Evolutionary conservation across 805 yeast species (phyloP).

Genomic region (Yarrowia porcina): DNA sequence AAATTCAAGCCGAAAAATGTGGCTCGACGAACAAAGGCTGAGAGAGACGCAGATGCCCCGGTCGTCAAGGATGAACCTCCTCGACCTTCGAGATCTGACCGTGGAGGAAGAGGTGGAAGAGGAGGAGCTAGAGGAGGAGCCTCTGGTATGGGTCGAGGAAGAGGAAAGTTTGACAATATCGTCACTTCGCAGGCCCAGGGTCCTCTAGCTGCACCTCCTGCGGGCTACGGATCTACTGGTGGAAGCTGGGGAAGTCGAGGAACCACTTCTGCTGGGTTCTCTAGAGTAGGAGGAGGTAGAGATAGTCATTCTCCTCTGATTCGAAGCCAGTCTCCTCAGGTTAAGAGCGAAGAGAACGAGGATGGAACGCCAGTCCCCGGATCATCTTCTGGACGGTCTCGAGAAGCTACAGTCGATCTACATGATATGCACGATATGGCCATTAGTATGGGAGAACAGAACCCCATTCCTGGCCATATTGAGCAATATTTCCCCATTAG

Average conservation of each 20-base stretch:
- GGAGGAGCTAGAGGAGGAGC: slow-evolving; percentile 27
- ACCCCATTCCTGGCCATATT: slow-evolving; percentile 27
- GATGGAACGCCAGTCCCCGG: neutral
- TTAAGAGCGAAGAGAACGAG: slow-evolving; percentile 22
- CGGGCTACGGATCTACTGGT: slow-evolving; percentile 28
- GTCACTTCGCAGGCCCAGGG: slow-evolving; percentile 36
- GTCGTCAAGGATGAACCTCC: slow-evolving; percentile 30
- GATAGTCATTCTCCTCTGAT: slow-evolving; percentile 12
- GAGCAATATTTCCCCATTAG: slow-evolving; percentile 33
- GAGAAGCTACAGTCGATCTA: slow-evolving; percentile 6
- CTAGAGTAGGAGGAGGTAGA: slow-evolving; percentile 2
- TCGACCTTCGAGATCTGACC: neutral
- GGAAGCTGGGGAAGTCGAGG: slow-evolving; percentile 16
- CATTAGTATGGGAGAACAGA: slow-evolving; percentile 16
- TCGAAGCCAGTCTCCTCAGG: slow-evolving; percentile 4
- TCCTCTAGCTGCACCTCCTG: slow-evolving; percentile 39
- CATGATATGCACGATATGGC: slow-evolving; percentile 18
- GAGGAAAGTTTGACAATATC: slow-evolving; percentile 31
- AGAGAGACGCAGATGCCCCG: slow-evolving; percentile 75
- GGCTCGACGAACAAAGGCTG: slow-evolving; percentile 78
- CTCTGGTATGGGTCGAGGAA: slow-evolving; percentile 22
- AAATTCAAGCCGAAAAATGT: slow-evolving; percentile 86
- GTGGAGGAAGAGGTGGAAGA: slow-evolving; percentile 30
- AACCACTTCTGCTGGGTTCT: neutral
- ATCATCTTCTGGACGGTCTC: neutral